phyloP scores from a whole-genome alignment of 1,284 basidiomycete species.

The Vanrija pseudolonga region DNA sequence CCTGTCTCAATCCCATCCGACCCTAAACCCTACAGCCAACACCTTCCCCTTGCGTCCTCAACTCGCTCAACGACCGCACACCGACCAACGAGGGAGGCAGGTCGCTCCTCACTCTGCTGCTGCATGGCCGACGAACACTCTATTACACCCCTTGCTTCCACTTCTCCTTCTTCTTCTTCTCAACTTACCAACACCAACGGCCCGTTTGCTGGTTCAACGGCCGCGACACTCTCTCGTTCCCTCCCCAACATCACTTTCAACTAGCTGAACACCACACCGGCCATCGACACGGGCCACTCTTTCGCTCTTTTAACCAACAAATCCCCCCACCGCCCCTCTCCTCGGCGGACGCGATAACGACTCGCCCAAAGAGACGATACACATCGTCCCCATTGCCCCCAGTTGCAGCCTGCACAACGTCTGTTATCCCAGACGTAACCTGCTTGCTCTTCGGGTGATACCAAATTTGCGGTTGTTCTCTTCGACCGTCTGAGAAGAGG shows the following conservation, averaged over 20 bases:
- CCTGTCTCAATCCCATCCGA: no score
- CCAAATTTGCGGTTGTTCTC: no score
- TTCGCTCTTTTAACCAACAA: neutral
- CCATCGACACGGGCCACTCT: neutral
- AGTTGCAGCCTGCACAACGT: neutral
- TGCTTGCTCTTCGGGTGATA: neutral
- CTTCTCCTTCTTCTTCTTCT: neutral
- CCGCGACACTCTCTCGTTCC: neutral
- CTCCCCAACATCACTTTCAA: neutral
- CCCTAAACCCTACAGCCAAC: no score
- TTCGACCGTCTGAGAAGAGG: no score
- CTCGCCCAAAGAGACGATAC: neutral
- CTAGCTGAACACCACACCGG: neutral
- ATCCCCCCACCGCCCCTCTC: neutral
- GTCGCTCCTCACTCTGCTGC: neutral
- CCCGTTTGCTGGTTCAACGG: conserved; percentile 14
- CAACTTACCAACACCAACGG: conserved; percentile 1
- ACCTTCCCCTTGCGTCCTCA: no score
- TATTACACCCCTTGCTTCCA: no score
- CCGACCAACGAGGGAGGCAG: no score
- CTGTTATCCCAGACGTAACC: neutral
- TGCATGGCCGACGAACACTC: neutral
- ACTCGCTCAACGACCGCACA: no score
- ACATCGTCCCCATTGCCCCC: neutral
- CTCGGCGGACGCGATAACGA: neutral